A percentile compares a stretch with the other conserved stretches of the same genome.
Evolutionary conservation across 2,329 filamentous ascomycete species (phyloP).

Genomic region (Scopulariopsis brevicaulis): DNA sequence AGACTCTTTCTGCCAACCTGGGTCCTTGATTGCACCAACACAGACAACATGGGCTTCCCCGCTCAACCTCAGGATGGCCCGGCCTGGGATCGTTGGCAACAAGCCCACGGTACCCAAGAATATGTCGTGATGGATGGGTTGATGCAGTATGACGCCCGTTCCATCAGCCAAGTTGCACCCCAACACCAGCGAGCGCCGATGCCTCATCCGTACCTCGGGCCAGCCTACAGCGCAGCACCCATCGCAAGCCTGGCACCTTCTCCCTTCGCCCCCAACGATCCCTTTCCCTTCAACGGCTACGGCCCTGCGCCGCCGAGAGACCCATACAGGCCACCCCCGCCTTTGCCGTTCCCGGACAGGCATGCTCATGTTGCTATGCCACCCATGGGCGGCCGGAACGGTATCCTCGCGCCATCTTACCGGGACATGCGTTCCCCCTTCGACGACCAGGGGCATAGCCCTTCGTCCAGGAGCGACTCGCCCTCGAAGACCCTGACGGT

Average conservation of each 20-base stretch:
- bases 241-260: constrained; percentile 28
- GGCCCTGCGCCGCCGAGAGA: constrained; percentile 19
- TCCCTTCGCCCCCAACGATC: constrained; percentile 28
- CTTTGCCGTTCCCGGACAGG: constrained; percentile 5
- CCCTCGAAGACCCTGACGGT: constrained; percentile 6
- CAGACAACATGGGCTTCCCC: constrained; percentile 31
- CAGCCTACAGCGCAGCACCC: constrained; percentile 29
- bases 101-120: constrained; percentile 21
- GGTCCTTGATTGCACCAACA: not conserved
- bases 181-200: constrained; percentile 24
- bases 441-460: constrained; percentile 19
- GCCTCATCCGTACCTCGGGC: constrained; percentile 33
- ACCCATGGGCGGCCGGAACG: not conserved
- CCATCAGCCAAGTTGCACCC: constrained; percentile 19
- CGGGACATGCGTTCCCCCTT: constrained; percentile 15
- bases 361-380: constrained; percentile 9
- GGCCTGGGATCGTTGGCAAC: constrained; percentile 44
- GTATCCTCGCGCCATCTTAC: constrained; percentile 11
- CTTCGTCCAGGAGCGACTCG: constrained; percentile 21
- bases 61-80: constrained; percentile 29
- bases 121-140: constrained; percentile 35
- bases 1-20: not conserved
- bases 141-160: constrained; percentile 35
- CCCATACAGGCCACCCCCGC: constrained; percentile 17
- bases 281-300: constrained; percentile 33